These are phyloP conservation scores for Entonaema liquescens DNA, from an alignment of 495 filamentous ascomycete species.

Conservation along the genomic window DNA sequence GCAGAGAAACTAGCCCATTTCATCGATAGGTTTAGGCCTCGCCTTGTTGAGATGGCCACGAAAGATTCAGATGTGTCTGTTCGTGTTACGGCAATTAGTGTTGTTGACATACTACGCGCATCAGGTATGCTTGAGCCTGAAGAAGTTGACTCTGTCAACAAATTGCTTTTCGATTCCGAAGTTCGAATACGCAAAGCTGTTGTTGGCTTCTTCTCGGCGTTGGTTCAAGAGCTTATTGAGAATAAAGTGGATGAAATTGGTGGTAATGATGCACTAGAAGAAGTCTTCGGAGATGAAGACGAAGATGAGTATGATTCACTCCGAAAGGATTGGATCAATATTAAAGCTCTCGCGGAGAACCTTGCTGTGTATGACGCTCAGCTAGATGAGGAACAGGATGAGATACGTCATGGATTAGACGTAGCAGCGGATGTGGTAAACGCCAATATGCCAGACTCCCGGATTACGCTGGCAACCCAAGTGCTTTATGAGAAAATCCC, in stretches of 20 bases:
- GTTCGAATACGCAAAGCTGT: slow-evolving; percentile 84
- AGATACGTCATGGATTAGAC: slow-evolving; percentile 53
- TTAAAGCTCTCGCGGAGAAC: slow-evolving; percentile 87
- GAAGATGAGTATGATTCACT: slow-evolving; percentile 79
- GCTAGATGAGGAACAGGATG: slow-evolving; percentile 55
- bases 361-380: slow-evolving; percentile 78
- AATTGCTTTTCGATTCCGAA: slow-evolving; percentile 87
- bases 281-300: slow-evolving; percentile 78
- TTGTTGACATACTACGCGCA: slow-evolving; percentile 82
- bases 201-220: slow-evolving; percentile 86
- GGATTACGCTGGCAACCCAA: slow-evolving; percentile 84
- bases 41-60: slow-evolving; percentile 93
- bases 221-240: slow-evolving; percentile 82
- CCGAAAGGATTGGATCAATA: slow-evolving; percentile 83
- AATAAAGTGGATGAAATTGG: slow-evolving; percentile 83
- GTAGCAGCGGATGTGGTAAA: slow-evolving; percentile 60
- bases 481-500: slow-evolving; percentile 82
- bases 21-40: slow-evolving; percentile 84
- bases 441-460: slow-evolving; percentile 71
- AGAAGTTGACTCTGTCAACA: slow-evolving; percentile 86
- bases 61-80: slow-evolving; percentile 80
- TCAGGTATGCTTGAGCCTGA: slow-evolving; percentile 87
- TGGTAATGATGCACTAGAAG: slow-evolving; percentile 61
- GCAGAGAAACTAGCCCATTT: slow-evolving; percentile 82
- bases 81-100: slow-evolving; percentile 76